phyloP scores from a whole-genome alignment of 441 rosid species.

The Brassica hybrid region DNA sequence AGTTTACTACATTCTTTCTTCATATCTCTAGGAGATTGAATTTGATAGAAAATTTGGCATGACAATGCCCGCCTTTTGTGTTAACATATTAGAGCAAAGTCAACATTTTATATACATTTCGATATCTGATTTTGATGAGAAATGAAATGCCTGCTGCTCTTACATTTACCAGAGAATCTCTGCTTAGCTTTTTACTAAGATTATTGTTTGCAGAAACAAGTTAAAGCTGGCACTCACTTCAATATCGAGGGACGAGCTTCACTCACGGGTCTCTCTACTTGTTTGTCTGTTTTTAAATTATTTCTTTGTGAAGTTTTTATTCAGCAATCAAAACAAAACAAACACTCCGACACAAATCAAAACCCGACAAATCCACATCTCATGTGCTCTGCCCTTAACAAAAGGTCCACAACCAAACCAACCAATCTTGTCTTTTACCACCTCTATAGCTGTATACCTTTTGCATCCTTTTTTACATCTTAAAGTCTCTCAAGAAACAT shows the following conservation, averaged over 20 bases:
- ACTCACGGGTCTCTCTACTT: constrained; percentile 38
- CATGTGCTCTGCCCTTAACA: constrained; percentile 45
- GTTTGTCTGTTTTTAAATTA: background rate
- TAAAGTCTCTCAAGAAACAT: constrained; percentile 27
- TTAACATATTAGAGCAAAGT: too few relatives aligned
- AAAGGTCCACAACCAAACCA: constrained; percentile 42
- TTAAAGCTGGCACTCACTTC: constrained; percentile 38
- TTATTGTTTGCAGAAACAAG: constrained; percentile 21
- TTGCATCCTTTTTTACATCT: constrained; percentile 13
- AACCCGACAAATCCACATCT: constrained; percentile 42
- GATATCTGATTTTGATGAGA: constrained; percentile 9
- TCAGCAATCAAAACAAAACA: constrained; percentile 33
- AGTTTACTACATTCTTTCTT: constrained; percentile 16
- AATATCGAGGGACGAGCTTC: constrained; percentile 33
- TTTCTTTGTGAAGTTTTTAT: too few relatives aligned
- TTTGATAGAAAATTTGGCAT: constrained; percentile 12
- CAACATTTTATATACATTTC: constrained; percentile 8
- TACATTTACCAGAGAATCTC: constrained; percentile 2
- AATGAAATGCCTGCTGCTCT: constrained; percentile 11
- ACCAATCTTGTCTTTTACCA: constrained; percentile 44
- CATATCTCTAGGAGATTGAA: constrained; percentile 1
- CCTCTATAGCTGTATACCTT: constrained; percentile 38
- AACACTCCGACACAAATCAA: constrained; percentile 43
- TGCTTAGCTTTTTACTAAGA: constrained; percentile 17
- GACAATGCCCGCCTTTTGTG: too few relatives aligned